phyloP scores from a whole-genome alignment of 495 filamentous ascomycete species.

The Xylaria flabelliformis region DNA sequence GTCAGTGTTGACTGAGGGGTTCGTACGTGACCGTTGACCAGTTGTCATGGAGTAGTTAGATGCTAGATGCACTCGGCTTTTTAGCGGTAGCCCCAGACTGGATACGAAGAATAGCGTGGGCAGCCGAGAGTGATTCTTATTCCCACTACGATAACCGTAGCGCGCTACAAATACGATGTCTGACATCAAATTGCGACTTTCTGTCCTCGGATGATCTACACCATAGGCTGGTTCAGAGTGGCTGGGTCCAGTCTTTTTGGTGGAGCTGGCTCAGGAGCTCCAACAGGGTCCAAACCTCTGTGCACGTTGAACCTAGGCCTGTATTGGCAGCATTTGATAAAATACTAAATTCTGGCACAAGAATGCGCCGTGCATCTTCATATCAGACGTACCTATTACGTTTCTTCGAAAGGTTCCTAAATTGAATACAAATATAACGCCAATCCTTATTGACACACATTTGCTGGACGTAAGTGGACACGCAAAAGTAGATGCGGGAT shows the following conservation, averaged over 20 bases:
- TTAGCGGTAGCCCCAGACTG: not conserved
- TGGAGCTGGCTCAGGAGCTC: not conserved
- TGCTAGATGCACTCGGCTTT: not conserved
- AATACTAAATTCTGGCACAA: not conserved
- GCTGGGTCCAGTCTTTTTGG: not conserved
- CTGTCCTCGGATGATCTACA: constrained; percentile 19
- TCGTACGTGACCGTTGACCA: not conserved
- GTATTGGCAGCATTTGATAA: not conserved
- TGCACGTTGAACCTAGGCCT: not conserved
- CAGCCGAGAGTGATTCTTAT: constrained; percentile 2
- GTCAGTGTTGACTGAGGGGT: not conserved
- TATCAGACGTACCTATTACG: not conserved
- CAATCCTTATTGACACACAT: not conserved
- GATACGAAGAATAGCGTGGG: constrained; percentile 9
- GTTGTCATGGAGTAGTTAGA: not conserved
- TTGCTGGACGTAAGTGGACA: constrained; percentile 1
- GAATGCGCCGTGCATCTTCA: not conserved
- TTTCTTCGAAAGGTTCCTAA: not conserved
- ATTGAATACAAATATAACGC: not conserved
- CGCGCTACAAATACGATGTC: constrained; percentile 19
- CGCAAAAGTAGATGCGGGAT: not conserved
- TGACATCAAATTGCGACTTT: constrained; percentile 19
- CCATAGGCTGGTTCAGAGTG: not conserved
- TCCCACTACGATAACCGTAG: constrained; percentile 11
- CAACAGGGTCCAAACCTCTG: not conserved